Base-by-base conservation (phyloP, 345 rosid species). In the Populus nigra region DNA sequence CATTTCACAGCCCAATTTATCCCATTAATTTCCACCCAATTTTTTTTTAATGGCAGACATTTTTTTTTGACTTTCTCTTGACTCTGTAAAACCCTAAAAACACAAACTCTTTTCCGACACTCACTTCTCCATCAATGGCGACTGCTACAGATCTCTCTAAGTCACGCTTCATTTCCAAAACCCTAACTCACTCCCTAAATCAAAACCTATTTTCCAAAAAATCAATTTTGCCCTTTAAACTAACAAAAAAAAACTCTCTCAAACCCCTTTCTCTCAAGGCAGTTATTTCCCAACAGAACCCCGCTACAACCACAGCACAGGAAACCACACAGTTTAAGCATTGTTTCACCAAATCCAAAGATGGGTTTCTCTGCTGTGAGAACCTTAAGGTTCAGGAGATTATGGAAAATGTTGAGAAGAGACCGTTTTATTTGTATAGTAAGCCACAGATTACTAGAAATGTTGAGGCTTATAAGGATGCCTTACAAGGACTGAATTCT, bases 341-440 rank as follows among this genome's bases (percentile, higher is more conserved):
- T 78, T 96, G 98, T 78, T 96, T 96, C 84, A 74, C 87, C 68
- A 96, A 89, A 82, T 87, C 94, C 13, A 15, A 83, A 4, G 99
- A 94, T 85, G 99, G 97, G 55, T 94, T 88, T 50, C 97, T 94
- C 73, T 88, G 86, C 81, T 96, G 99, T 62, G 99, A 96, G 83
- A 90, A 86, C 35, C 80, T 87, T 57, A 96, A 89, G 89, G 99
- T 96, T 29, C 82, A 87, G 62, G 97, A 94, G 55, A 81, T 96
- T 68, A 90, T 96, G 90, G 93, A 91, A 66, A 73, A 73, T 7
- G 91, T 92, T 5, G 99, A 96, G 87, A 94, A 78, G 71, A 85
- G 98, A 73, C 99, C 99, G 0, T 96, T 96, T 71, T 96, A 96
- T 80, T 75, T 96, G 72, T 96, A 94, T 66, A 94, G 97, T 74